Conservation (phyloP, 441 rosid species). For the Manihot esculenta region DNA sequence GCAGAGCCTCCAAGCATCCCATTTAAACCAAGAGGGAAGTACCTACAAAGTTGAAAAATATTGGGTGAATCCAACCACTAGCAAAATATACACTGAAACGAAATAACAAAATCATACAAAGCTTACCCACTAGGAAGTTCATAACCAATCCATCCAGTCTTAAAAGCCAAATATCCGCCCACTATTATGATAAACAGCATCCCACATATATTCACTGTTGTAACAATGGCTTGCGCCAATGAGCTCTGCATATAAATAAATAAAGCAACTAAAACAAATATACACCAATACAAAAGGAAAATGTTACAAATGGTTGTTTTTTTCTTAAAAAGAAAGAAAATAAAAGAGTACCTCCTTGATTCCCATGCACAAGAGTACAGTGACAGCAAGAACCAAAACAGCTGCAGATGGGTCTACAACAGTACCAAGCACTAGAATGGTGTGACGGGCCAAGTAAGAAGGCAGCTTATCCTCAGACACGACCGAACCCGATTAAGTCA, state of each 20-base stretch:
- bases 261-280: slow-evolving; percentile 8
- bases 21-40: slow-evolving; percentile 73
- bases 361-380: slow-evolving; percentile 83
- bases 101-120: slow-evolving; percentile 13
- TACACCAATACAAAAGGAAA: slow-evolving; percentile 1
- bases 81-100: background rate
- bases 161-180: slow-evolving; percentile 74
- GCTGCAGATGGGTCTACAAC: slow-evolving; percentile 95
- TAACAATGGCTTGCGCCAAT: slow-evolving; percentile 68
- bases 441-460: slow-evolving; percentile 64
- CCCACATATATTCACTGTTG: slow-evolving; percentile 72
- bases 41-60: slow-evolving; percentile 39
- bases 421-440: slow-evolving; percentile 68
- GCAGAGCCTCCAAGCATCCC: slow-evolving; percentile 93
- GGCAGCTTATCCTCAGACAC: slow-evolving; percentile 70
- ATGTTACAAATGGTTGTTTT: background rate
- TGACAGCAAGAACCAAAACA: slow-evolving; percentile 64
- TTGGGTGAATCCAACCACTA: slow-evolving; percentile 13
- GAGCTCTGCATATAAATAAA: slow-evolving; percentile 51
- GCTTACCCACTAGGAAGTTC: slow-evolving; percentile 67
- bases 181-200: slow-evolving; percentile 70
- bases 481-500: too few relatives aligned
- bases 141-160: slow-evolving; percentile 85
- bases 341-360: slow-evolving; percentile 74
- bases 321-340: background rate